Conservation (phyloP, 169 alveolate species). For the Cryptosporidium muris region DNA sequence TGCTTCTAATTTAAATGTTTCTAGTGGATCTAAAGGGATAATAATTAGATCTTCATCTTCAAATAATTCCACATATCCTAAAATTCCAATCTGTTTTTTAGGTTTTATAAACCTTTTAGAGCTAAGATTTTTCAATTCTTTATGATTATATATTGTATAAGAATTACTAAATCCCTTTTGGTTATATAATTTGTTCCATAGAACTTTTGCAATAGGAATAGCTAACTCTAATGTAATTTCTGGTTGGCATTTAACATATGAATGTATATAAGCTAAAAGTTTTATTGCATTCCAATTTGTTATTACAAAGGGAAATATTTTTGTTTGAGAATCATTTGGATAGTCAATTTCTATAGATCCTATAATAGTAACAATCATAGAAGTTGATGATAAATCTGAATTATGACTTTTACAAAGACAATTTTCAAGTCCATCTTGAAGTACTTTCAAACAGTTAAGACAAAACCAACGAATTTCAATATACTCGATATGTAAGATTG, state of each 20-base stretch:
- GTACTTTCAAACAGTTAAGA: conserved; percentile 17
- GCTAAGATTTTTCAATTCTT: neutral
- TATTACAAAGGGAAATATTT: conserved; percentile 56
- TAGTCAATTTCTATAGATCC: conserved; percentile 24
- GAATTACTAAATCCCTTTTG: neutral
- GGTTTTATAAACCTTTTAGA: neutral
- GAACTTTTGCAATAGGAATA: too few species aligned
- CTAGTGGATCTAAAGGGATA: conserved; percentile 50
- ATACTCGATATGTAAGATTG: conserved; percentile 46
- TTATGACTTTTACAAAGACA: conserved; percentile 11
- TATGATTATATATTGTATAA: too few species aligned
- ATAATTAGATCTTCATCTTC: neutral
- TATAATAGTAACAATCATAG: conserved; percentile 12
- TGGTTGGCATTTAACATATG: neutral
- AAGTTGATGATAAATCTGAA: conserved; percentile 8
- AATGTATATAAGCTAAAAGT: conserved; percentile 17
- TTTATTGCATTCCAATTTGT: conserved; percentile 65
- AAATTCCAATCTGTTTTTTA: conserved; percentile 26
- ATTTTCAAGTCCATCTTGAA: neutral
- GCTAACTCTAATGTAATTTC: neutral
- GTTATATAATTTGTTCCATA: neutral
- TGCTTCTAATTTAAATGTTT: conserved; percentile 40
- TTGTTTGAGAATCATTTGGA: neutral
- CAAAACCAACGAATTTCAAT: conserved; percentile 40
- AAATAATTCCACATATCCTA: conserved; percentile 22